Base-by-base conservation (phyloP, 179 eudicot genomes). In the Sideroxylon spinosum region DNA sequence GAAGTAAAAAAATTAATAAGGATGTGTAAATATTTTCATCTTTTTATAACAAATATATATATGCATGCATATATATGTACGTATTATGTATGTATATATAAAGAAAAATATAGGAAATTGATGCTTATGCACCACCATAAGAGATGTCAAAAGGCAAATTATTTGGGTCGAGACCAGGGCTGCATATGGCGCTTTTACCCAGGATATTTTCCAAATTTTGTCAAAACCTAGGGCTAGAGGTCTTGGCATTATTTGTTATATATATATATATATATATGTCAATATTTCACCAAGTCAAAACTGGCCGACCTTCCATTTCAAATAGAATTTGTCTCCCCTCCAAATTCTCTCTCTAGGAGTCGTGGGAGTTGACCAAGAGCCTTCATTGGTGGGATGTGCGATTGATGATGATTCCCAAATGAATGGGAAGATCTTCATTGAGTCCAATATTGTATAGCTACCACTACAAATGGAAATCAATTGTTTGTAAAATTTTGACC, bases 221-320 rank as follows among this genome's bases (percentile, higher is more conserved):
- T 67, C 73, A 77, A 76, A 77, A 50, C 64, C 14, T 37, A 7
- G 74, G 23, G 12, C 11, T 1, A 7, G 48, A 60, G 6, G 25
- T 52, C 20, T 62, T 6, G 26, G 52, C 26, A 69, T 26, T 19
- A 57, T 53, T 77, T 13, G 32, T 13, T 55, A 65, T 22, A 77
- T 77, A 37, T 37, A 1, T 37, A 37, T 37, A 37, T 37, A 37
- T 37, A 37, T 1, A 1, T 37, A 37, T 1, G 0, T 1, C 44
- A 37, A 37, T 73, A 77, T 67, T 67, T 77, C 79, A 77, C 65
- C 50, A 77, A 55, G 79, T 77, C 79, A 77, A 77, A 67, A 68
- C 74, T 53, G 49, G 78, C 78, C 70, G 70, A 62, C 78, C 78
- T 75, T 75, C 70, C 78, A 74, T 74, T 62, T 64, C 19, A n/a